These are phyloP conservation scores for Talaromyces liani DNA, from an alignment of 495 filamentous ascomycete genomes.

Conservation along the genomic window DNA sequence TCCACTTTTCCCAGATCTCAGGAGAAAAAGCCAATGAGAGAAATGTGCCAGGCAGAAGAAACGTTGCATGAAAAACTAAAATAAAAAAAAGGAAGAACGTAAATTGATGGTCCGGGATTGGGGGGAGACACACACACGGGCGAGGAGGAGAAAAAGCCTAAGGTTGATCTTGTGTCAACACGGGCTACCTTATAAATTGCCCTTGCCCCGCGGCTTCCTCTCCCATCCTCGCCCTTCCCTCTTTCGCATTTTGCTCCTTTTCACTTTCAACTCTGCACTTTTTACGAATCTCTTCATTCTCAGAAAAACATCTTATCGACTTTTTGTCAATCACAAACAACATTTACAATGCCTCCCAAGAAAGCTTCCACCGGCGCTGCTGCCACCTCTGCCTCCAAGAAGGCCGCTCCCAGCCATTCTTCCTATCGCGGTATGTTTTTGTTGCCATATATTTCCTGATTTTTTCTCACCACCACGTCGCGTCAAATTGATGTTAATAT, in stretches of 20 bases:
- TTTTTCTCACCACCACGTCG: conserved; percentile 30
- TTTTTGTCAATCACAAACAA: conserved; percentile 11
- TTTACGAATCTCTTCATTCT: no score
- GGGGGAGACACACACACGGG: background rate
- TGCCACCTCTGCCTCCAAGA: conserved; percentile 24
- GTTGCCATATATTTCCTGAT: conserved; percentile 24
- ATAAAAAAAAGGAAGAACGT: background rate
- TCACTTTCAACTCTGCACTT: conserved; percentile 17
- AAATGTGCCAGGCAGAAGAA: background rate
- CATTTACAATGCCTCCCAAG: conserved; percentile 44
- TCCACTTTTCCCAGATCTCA: background rate
- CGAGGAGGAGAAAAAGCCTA: background rate
- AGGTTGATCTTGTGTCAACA: conserved; percentile 39
- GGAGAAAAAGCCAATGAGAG: background rate
- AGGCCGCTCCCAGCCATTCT: conserved; percentile 43
- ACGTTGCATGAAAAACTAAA: background rate
- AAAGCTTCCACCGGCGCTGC: conserved; percentile 37
- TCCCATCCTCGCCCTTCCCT: conserved; percentile 28
- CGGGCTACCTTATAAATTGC: conserved; percentile 43
- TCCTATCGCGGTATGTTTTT: conserved; percentile 53
- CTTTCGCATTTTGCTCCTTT: conserved; percentile 18
- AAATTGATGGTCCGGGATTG: background rate
- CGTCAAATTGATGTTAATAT: conserved; percentile 15
- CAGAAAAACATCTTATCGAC: conserved; percentile 7
- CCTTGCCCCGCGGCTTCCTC: conserved; percentile 39